These are phyloP conservation scores for Fusarium nygamai DNA, from an alignment of 2,329 filamentous ascomycete genomes.

Conservation along the genomic window DNA sequence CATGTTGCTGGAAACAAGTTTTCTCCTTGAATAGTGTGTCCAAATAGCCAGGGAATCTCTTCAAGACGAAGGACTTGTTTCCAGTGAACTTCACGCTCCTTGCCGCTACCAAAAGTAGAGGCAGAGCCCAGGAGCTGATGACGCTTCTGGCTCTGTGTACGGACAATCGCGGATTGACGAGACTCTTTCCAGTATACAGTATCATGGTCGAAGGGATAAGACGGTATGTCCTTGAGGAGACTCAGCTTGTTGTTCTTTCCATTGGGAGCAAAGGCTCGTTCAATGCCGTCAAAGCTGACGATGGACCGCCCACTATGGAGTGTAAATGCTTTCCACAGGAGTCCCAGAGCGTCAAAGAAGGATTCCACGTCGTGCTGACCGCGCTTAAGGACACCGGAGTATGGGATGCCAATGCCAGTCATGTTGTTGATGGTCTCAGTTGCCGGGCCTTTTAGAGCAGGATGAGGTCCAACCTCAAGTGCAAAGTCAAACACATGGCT, in stretches of 20 bases:
- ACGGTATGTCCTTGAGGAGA: neutral
- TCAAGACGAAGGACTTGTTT: neutral
- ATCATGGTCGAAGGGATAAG: neutral
- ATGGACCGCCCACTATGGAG: neutral
- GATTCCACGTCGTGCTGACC: neutral
- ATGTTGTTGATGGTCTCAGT: neutral
- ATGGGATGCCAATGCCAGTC: neutral
- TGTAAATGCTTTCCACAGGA: neutral
- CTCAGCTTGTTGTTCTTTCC: neutral
- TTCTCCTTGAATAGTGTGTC: neutral
- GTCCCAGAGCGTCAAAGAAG: neutral
- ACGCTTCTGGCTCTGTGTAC: neutral
- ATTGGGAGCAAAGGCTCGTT: neutral
- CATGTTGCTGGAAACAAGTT: neutral
- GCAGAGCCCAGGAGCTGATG: neutral
- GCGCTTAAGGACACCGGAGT: neutral
- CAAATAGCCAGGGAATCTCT: neutral
- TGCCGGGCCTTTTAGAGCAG: neutral
- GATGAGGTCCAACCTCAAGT: neutral
- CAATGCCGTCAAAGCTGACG: neutral
- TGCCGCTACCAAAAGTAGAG: neutral
- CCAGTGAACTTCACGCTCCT: neutral
- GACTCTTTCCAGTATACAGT: neutral
- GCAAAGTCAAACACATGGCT: neutral
- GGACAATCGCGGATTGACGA: neutral